Evolutionary conservation across 441 rosid species (phyloP).

Genomic region (Arabidopsis lyrata): DNA sequence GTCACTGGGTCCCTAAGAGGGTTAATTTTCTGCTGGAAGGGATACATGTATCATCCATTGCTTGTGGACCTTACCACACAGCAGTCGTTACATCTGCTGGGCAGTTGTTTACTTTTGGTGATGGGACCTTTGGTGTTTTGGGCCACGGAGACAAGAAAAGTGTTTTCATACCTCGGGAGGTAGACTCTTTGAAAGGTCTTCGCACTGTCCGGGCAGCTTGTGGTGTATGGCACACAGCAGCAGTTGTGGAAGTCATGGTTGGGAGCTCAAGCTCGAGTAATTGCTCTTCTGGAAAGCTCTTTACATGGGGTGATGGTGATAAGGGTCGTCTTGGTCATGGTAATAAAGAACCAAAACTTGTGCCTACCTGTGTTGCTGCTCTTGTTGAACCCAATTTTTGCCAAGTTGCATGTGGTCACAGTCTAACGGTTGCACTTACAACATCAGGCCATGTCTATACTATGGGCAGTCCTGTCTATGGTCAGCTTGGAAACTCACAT

Average conservation of each 20-base stretch:
- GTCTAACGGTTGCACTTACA: conserved; percentile 88
- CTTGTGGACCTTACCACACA: conserved; percentile 99
- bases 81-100: conserved; percentile 94
- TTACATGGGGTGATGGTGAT: conserved; percentile 99
- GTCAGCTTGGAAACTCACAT: conserved; percentile 91
- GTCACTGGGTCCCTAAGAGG: conserved; percentile 92
- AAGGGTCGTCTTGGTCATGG: conserved; percentile 96
- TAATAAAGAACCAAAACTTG: conserved; percentile 88
- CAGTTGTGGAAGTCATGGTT: conserved; percentile 96
- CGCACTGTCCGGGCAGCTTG: conserved; percentile 94
- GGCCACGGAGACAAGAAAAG: conserved; percentile 92
- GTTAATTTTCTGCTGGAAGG: conserved; percentile 94
- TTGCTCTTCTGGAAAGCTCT: conserved; percentile 91
- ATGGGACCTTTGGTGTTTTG: conserved; percentile 96
- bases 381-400: conserved; percentile 95
- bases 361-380: conserved; percentile 97
- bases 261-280: conserved; percentile 90
- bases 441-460: conserved; percentile 89
- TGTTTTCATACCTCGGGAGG: conserved; percentile 85
- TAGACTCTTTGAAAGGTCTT: conserved; percentile 92
- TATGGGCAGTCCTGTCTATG: conserved; percentile 95
- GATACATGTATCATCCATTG: conserved; percentile 86
- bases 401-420: conserved; percentile 93
- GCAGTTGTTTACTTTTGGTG: conserved; percentile 95
- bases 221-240: conserved; percentile 99